A percentile compares a stretch with the other conserved stretches of the same genome.
phyloP scores from a whole-genome alignment of 2,329 filamentous ascomycete genomes.

The Curvularia hawaiiensis region DNA sequence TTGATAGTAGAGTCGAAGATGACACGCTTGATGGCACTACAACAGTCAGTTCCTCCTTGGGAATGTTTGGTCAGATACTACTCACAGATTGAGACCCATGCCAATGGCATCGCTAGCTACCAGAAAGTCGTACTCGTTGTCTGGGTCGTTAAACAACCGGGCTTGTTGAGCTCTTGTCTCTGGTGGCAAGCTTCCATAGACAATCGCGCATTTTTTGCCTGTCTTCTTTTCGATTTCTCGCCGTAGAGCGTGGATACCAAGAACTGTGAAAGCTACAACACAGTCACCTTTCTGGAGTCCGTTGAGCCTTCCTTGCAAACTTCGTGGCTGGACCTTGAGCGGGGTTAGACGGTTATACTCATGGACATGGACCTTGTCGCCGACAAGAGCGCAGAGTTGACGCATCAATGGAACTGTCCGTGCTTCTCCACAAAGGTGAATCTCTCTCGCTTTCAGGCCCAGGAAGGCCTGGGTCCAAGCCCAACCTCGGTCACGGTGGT shows the following conservation, averaged over 20 bases:
- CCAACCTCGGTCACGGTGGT: slow-evolving; percentile 78
- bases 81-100: slow-evolving; percentile 91
- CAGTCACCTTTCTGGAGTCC: slow-evolving; percentile 87
- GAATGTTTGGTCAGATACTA: slow-evolving; percentile 9
- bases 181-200: slow-evolving; percentile 90
- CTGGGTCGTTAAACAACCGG: slow-evolving; percentile 87
- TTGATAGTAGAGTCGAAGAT: slow-evolving; percentile 83
- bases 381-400: slow-evolving; percentile 75
- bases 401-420: slow-evolving; percentile 79
- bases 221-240: slow-evolving; percentile 76
- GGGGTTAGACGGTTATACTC: slow-evolving; percentile 83
- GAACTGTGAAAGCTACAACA: slow-evolving; percentile 82
- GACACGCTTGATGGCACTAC: slow-evolving; percentile 78
- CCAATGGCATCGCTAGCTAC: slow-evolving; percentile 96
- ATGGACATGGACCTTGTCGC: slow-evolving; percentile 82
- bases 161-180: slow-evolving; percentile 94
- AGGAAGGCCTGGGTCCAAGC: slow-evolving; percentile 93
- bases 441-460: slow-evolving; percentile 82
- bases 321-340: slow-evolving; percentile 67
- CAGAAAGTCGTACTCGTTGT: slow-evolving; percentile 94
- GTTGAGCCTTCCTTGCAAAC: slow-evolving; percentile 68
- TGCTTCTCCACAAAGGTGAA: slow-evolving; percentile 93
- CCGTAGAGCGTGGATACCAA: slow-evolving; percentile 82
- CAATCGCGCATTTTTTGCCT: slow-evolving; percentile 81
- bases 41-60: slow-evolving; percentile 20